phyloP scores from a whole-genome alignment of 164 flowering plant species.

The Berberis thunbergii region DNA sequence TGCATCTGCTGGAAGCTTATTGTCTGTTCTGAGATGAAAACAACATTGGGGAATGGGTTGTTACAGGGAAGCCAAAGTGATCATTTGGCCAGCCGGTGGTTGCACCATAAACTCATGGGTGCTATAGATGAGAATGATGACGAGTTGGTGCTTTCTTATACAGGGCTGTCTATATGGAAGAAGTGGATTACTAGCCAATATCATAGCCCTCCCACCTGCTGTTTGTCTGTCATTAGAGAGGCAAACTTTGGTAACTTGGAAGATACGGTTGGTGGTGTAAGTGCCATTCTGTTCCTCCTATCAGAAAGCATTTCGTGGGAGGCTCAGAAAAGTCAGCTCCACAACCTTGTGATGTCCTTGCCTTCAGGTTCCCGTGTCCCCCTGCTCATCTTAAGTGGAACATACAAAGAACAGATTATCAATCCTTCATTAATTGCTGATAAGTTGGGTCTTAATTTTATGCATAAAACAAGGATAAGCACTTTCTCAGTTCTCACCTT shows the following conservation, averaged over 20 bases:
- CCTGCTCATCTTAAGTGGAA: constrained; percentile 55
- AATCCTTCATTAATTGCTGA: constrained; percentile 22
- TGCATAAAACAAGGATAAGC: constrained; percentile 47
- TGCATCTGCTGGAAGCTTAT: constrained; percentile 84
- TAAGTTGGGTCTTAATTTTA: constrained; percentile 38
- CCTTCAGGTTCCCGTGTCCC: constrained; percentile 60
- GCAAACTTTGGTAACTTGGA: constrained; percentile 16
- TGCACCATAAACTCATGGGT: constrained; percentile 72
- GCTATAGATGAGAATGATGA: constrained; percentile 20
- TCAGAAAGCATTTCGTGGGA: constrained; percentile 49
- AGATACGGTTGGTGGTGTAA: constrained; percentile 43
- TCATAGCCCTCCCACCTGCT: constrained; percentile 28
- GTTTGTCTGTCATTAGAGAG: constrained; percentile 61
- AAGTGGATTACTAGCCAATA: constrained; percentile 34
- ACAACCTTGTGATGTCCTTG: constrained; percentile 40
- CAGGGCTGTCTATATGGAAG: constrained; percentile 71
- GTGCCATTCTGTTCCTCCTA: constrained; percentile 51
- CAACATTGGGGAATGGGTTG: constrained; percentile 4
- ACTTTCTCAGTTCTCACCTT: constrained; percentile 34
- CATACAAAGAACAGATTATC: constrained; percentile 14
- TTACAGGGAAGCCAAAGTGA: constrained; percentile 14
- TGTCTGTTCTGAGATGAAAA: constrained; percentile 36
- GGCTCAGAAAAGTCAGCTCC: constrained; percentile 46
- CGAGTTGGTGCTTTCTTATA: constrained; percentile 42
- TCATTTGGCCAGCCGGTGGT: constrained; percentile 40